Evolutionary conservation across 2,329 filamentous ascomycete species (phyloP).

Genomic region (Pseudocercospora macadamiae): DNA sequence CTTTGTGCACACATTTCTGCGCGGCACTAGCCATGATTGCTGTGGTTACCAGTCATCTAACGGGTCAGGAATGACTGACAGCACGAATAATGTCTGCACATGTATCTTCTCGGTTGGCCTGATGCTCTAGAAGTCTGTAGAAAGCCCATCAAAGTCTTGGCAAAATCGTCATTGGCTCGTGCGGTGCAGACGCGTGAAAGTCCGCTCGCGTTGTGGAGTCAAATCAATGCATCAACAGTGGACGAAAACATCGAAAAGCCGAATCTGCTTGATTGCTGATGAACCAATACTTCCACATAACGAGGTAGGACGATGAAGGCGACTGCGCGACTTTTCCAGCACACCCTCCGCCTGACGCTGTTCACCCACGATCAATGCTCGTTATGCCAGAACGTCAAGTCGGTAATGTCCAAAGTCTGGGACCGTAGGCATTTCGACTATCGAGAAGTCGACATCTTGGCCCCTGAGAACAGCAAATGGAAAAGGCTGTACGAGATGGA

Average conservation of each 20-base stretch:
- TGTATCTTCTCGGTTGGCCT: background rate
- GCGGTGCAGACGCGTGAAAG: background rate
- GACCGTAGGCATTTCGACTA: constrained; percentile 69
- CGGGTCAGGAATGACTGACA: background rate
- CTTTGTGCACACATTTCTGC: constrained; percentile 93
- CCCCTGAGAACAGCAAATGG: constrained; percentile 65
- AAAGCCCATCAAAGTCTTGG: background rate
- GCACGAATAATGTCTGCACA: background rate
- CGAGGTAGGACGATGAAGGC: constrained; percentile 12
- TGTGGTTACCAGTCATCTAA: background rate
- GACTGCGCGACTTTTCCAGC: constrained; percentile 22
- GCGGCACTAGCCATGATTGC: constrained; percentile 58
- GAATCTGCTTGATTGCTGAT: too few species aligned
- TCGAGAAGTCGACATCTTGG: constrained; percentile 70
- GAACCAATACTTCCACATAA: background rate
- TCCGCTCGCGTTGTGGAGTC: too few species aligned
- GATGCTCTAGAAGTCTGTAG: background rate
- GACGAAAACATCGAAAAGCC: background rate
- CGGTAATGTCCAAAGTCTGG: constrained; percentile 69
- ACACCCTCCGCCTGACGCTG: constrained; percentile 59
- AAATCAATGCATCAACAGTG: too few species aligned
- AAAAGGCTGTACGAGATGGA: constrained; percentile 78
- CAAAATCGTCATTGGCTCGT: background rate
- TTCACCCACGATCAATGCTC: constrained; percentile 75
- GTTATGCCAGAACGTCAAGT: constrained; percentile 70